Conservation (phyloP, 140 eudicot genomes). For the Ambrosia hybrid region DNA sequence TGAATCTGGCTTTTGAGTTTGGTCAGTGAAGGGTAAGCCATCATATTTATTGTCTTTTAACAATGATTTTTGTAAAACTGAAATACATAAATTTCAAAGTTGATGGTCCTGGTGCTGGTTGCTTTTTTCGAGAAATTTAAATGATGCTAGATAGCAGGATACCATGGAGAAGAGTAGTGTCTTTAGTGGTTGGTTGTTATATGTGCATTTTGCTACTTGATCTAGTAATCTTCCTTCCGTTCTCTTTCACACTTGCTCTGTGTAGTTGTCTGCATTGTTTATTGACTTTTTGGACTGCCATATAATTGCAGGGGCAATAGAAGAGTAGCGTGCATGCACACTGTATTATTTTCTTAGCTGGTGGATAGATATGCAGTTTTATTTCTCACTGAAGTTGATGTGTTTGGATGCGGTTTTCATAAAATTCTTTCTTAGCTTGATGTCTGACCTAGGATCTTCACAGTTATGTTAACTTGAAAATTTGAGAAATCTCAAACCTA, state of each 20-base stretch:
- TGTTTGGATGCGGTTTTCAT: conserved; percentile 66
- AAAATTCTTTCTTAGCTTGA: conserved; percentile 47
- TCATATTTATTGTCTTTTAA: background rate
- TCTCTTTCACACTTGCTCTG: no score
- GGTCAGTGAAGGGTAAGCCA: conserved; percentile 93
- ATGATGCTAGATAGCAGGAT: conserved; percentile 26
- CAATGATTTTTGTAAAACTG: background rate
- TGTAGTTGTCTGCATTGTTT: conserved; percentile 2
- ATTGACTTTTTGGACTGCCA: conserved; percentile 90
- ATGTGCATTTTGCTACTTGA: no score
- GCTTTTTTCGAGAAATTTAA: conserved; percentile 10
- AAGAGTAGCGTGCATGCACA: conserved; percentile 79
- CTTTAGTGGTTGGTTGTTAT: background rate
- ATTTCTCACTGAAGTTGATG: conserved; percentile 87
- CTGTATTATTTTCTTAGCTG: conserved; percentile 95
- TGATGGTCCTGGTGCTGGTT: background rate
- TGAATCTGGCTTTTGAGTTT: conserved; percentile 72
- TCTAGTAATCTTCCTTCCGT: no score
- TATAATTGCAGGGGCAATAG: conserved; percentile 96
- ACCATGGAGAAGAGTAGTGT: conserved; percentile 19
- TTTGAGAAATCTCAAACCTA: no score
- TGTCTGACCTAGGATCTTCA: conserved; percentile 40
- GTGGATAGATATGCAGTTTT: conserved; percentile 97
- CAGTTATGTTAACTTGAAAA: background rate
- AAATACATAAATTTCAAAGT: conserved; percentile 1